These are phyloP conservation scores for Pulveroboletus sp. DNA, from an alignment of 768 basidiomycete genomes.

Conservation along the genomic window DNA sequence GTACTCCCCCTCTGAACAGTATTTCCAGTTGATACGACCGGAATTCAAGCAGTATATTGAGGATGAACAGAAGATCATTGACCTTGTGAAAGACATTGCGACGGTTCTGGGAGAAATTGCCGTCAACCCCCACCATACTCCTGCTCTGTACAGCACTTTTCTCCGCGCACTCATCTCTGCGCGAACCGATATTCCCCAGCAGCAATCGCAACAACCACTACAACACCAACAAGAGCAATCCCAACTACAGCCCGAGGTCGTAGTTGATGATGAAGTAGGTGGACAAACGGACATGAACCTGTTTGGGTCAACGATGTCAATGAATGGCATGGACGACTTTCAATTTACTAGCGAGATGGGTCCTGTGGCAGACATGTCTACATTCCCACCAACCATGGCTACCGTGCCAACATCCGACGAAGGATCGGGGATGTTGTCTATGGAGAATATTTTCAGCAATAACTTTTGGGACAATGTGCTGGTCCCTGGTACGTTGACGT, in stretches of 20 bases:
- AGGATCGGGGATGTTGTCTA: constrained; percentile 53
- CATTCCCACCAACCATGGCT: constrained; percentile 87
- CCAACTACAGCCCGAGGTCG: constrained; percentile 18
- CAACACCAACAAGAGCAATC: constrained; percentile 12
- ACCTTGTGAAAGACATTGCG: constrained; percentile 76
- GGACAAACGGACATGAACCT: constrained; percentile 29
- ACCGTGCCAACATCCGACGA: constrained; percentile 41
- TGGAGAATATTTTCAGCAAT: constrained; percentile 77
- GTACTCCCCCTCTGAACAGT: constrained; percentile 10
- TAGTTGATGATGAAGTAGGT: constrained; percentile 16
- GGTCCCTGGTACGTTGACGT: constrained; percentile 62
- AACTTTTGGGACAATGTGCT: constrained; percentile 88
- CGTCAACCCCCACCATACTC: constrained; percentile 78
- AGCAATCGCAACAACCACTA: constrained; percentile 15
- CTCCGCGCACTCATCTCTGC: constrained; percentile 72
- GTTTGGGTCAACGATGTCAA: constrained; percentile 21
- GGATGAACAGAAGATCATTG: constrained; percentile 66
- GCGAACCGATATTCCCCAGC: constrained; percentile 31
- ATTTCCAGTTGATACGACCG: constrained; percentile 69
- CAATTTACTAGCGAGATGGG: constrained; percentile 83
- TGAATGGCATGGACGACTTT: constrained; percentile 44
- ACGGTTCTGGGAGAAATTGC: constrained; percentile 74
- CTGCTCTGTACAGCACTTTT: constrained; percentile 84
- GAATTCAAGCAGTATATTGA: constrained; percentile 77
- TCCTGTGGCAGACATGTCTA: constrained; percentile 74